A percentile compares a stretch with the other conserved stretches of the same genome.
Conservation (phyloP, 2,329 filamentous ascomycete genomes). For the Bipolaris oryzae region DNA sequence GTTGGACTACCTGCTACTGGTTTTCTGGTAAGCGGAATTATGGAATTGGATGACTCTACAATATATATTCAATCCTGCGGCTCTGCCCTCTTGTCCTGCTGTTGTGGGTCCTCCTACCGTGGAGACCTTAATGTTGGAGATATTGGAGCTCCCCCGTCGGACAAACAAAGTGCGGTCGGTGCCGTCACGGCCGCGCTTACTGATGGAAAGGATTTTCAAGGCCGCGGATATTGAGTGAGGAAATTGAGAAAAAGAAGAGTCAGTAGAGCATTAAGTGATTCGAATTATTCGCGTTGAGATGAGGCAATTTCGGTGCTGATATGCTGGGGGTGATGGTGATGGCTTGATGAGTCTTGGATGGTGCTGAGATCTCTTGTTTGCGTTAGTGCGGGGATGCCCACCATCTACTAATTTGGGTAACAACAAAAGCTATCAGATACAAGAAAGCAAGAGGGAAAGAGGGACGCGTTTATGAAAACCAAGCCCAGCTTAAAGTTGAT, state of each 20-base stretch:
- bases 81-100: neutral
- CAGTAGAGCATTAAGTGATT: too few relatives aligned
- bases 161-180: slow-evolving; percentile 9
- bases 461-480: neutral
- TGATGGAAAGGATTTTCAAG: neutral
- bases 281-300: neutral
- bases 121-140: neutral
- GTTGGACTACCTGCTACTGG: too few relatives aligned
- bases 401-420: neutral
- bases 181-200: slow-evolving; percentile 9
- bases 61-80: too few relatives aligned
- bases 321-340: slow-evolving; percentile 17
- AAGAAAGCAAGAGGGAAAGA: neutral
- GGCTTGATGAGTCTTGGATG: neutral
- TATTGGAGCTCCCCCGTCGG: neutral
- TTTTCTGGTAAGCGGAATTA: too few relatives aligned
- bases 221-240: slow-evolving; percentile 6
- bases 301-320: neutral
- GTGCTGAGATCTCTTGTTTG: neutral
- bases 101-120: neutral
- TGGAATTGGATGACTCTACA: too few relatives aligned
- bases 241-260: neutral
- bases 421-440: neutral
- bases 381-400: slow-evolving; percentile 5
- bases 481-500: neutral